Evolutionary conservation across 2,329 filamentous ascomycete species (phyloP).

Genomic region (Fonsecaea monophora): DNA sequence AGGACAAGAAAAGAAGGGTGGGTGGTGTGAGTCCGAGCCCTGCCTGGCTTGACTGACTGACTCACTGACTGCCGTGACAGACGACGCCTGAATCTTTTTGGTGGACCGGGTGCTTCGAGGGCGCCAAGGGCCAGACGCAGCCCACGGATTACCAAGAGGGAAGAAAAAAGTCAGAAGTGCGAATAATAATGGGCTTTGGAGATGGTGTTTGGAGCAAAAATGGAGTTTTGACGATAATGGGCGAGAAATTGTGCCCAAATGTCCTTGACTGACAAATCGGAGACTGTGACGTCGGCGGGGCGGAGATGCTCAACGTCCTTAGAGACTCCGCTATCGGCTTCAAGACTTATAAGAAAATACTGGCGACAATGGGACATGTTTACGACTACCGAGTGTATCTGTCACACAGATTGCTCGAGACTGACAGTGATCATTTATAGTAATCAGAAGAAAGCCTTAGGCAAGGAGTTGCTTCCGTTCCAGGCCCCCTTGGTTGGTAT

Average conservation of each 20-base stretch:
- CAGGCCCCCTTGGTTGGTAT: background rate
- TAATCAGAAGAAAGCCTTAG: background rate
- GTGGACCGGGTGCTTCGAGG: background rate
- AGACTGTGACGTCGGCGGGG: constrained; percentile 16
- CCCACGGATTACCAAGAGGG: background rate
- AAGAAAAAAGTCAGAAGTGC: background rate
- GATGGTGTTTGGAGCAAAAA: background rate
- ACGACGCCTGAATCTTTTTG: background rate
- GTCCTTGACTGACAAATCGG: background rate
- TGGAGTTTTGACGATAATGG: background rate
- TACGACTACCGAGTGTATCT: no score
- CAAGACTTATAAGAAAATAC: background rate
- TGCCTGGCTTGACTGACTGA: no score
- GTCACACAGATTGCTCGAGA: background rate
- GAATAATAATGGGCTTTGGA: background rate
- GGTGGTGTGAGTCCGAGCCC: constrained; percentile 9
- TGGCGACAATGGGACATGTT: no score
- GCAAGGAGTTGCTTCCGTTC: background rate
- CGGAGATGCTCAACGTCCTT: background rate
- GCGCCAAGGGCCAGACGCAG: background rate
- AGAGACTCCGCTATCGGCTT: background rate
- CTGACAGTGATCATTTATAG: background rate
- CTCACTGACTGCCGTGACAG: background rate
- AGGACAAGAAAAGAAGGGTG: background rate
- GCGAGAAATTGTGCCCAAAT: background rate